Evolutionary conservation across 192 early-diverging fungal species (phyloP).

Genomic region (Mortierella alpina): DNA sequence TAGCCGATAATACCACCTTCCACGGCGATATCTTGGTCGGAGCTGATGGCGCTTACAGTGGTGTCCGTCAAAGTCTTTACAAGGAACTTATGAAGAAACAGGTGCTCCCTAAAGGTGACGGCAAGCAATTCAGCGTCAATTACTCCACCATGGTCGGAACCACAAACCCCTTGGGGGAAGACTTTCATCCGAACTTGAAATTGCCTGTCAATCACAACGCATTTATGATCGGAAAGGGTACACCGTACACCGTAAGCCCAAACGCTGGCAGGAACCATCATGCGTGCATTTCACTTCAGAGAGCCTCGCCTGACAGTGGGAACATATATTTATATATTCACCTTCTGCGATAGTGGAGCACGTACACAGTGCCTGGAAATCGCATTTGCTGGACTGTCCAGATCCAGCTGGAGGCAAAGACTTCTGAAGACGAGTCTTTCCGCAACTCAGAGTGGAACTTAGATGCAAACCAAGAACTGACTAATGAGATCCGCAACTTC

Average conservation of each 20-base stretch:
- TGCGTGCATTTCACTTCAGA: neutral
- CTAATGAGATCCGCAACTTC: slow-evolving; percentile 4
- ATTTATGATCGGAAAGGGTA: slow-evolving; percentile 10
- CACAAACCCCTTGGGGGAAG: slow-evolving; percentile 5
- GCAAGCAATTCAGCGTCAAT: neutral
- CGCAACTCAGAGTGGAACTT: slow-evolving; percentile 27
- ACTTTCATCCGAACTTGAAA: slow-evolving; percentile 4
- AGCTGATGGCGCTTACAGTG: slow-evolving; percentile 11
- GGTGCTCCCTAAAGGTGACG: neutral
- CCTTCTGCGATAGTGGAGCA: slow-evolving; percentile 14
- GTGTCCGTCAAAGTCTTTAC: slow-evolving; percentile 13
- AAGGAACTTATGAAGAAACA: neutral
- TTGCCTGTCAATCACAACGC: neutral
- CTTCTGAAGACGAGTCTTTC: slow-evolving; percentile 10
- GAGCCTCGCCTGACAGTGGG: too few species aligned
- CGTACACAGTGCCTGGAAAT: slow-evolving; percentile 11
- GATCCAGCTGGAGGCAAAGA: neutral
- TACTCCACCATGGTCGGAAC: neutral
- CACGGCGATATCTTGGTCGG: slow-evolving; percentile 18
- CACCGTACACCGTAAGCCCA: slow-evolving; percentile 27
- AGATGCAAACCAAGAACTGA: neutral
- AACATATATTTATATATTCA: neutral
- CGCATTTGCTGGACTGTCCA: slow-evolving; percentile 11
- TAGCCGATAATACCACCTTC: slow-evolving; percentile 7
- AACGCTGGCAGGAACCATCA: neutral